Conservation (phyloP, 495 filamentous ascomycete genomes). For the Aspergillus diversus region DNA sequence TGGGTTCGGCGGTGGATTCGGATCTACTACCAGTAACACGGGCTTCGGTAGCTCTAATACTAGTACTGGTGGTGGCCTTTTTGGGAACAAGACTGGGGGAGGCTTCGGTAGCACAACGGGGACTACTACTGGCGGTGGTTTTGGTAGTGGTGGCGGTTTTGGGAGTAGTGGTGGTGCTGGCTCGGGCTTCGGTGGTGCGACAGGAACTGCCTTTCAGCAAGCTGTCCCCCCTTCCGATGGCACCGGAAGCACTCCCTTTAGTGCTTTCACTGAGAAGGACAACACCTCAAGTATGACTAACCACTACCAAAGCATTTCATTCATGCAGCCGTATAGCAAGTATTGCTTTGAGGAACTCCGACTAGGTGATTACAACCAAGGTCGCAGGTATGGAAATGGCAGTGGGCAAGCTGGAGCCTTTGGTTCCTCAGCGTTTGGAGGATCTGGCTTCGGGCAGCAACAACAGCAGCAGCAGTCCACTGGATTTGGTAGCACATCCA, state of each 20-base stretch:
- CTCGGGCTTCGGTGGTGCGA: constrained; percentile 46
- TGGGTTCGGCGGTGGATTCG: constrained; percentile 33
- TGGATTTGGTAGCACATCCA: constrained; percentile 56
- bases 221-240: constrained; percentile 56
- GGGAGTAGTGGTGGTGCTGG: constrained; percentile 26
- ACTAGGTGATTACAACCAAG: constrained; percentile 85
- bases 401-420: constrained; percentile 85
- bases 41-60: constrained; percentile 28
- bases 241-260: constrained; percentile 76
- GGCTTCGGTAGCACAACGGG: constrained; percentile 45
- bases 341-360: constrained; percentile 91
- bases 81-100: constrained; percentile 46
- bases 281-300: constrained; percentile 58
- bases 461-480: constrained; percentile 32
- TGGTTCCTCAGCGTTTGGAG: constrained; percentile 57
- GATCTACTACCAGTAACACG: constrained; percentile 19
- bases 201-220: constrained; percentile 53
- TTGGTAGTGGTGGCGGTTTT: constrained; percentile 34
- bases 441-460: constrained; percentile 44
- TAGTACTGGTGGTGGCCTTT: constrained; percentile 42
- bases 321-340: constrained; percentile 83
- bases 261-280: constrained; percentile 82
- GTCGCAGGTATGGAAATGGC: constrained; percentile 76
- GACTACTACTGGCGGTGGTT: constrained; percentile 29
- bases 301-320: constrained; percentile 85